Conservation (phyloP, 1,284 basidiomycete species). For the Coriolopsis trogii region DNA sequence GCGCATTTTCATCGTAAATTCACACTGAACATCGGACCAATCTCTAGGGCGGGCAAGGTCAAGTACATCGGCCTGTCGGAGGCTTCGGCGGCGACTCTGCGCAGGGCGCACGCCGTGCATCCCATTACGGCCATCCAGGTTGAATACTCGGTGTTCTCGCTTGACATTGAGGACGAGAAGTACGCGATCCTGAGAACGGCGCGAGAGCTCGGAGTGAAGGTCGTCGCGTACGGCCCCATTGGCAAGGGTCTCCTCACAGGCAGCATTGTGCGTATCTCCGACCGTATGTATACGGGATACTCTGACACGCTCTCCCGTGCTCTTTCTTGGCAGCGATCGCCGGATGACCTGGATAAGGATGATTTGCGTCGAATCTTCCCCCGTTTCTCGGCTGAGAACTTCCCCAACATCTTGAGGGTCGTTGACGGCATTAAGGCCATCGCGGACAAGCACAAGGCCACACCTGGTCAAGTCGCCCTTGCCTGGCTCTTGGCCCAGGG, state of each 20-base stretch:
- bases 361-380: conserved; percentile 46
- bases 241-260: not conserved
- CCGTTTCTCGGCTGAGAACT: conserved; percentile 45
- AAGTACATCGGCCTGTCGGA: conserved; percentile 48
- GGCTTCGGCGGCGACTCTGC: conserved; percentile 43
- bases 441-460: conserved; percentile 37
- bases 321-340: conserved; percentile 41
- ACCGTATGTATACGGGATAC: no score
- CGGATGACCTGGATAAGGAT: conserved; percentile 52
- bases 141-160: conserved; percentile 46
- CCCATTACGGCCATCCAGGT: conserved; percentile 46
- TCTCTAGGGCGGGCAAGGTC: conserved; percentile 38
- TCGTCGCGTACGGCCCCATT: not conserved
- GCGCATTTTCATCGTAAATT: not conserved
- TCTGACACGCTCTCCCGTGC: not conserved
- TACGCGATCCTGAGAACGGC: conserved; percentile 33
- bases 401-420: conserved; percentile 45
- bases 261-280: not conserved
- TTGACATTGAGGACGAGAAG: conserved; percentile 35
- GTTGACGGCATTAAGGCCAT: conserved; percentile 39
- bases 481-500: conserved; percentile 48
- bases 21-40: no score
- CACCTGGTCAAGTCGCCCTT: conserved; percentile 45
- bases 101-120: conserved; percentile 44
- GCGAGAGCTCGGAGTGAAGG: conserved; percentile 28